These are phyloP conservation scores for Creolimax fragrantissima DNA, from an alignment of 78 protist genomes.

Conservation along the genomic window DNA sequence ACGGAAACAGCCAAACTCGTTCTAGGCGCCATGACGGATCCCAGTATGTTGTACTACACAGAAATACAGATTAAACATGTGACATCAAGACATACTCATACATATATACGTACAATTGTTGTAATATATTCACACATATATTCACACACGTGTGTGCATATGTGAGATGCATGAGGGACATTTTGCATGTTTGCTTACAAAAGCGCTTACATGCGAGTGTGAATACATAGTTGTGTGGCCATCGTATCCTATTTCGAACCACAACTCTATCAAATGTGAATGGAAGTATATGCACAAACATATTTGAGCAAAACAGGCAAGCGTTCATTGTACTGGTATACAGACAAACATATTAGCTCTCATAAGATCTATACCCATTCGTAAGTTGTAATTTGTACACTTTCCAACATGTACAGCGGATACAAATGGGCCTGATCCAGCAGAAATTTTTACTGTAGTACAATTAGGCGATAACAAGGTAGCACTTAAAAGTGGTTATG, in stretches of 20 bases:
- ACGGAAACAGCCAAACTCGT: background rate
- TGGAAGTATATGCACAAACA: no score
- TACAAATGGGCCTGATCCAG: background rate
- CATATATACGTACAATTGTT: background rate
- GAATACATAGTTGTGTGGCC: no score
- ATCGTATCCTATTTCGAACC: no score
- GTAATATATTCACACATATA: background rate
- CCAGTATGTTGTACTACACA: background rate
- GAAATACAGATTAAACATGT: background rate
- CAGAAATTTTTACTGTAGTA: background rate
- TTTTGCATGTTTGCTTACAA: no score
- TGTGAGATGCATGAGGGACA: no score
- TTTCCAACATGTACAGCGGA: background rate
- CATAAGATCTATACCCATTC: no score
- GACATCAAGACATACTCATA: background rate
- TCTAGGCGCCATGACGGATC: background rate
- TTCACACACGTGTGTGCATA: background rate
- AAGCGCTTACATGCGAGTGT: no score
- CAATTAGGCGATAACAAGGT: background rate
- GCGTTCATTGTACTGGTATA: no score
- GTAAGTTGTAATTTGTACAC: background rate
- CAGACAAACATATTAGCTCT: no score
- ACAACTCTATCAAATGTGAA: no score
- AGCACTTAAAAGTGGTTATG: slow-evolving; percentile 17
- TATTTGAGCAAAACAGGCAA: no score